Conservation (phyloP, 2,329 filamentous ascomycete species). For the Pseudocercospora cruenta region DNA sequence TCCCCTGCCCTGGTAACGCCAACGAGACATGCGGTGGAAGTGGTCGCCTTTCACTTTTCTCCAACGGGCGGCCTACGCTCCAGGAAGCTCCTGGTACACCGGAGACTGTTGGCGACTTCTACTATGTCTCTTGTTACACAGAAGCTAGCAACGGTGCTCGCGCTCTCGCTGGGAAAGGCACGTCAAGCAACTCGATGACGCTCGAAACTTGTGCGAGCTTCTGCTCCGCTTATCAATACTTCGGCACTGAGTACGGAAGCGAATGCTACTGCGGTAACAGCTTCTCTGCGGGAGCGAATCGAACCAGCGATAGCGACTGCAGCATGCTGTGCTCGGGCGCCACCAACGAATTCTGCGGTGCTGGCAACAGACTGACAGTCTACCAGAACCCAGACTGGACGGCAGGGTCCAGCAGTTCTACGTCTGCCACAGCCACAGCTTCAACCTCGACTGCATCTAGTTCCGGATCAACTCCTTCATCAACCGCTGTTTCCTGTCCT, state of each 20-base stretch:
- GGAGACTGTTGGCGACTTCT: constrained; percentile 33
- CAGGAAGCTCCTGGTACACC: constrained; percentile 32
- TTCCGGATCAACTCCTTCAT: constrained; percentile 19
- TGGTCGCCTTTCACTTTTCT: constrained; percentile 40
- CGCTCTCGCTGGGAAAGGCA: constrained; percentile 33
- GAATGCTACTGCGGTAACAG: constrained; percentile 29
- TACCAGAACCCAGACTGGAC: constrained; percentile 15
- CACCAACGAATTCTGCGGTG: constrained; percentile 37
- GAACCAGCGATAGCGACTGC: constrained; percentile 12
- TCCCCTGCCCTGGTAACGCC: constrained; percentile 38
- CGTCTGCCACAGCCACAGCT: constrained; percentile 17
- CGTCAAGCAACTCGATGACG: constrained; percentile 41
- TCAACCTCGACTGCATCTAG: constrained; percentile 18
- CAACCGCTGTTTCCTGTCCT: constrained; percentile 33
- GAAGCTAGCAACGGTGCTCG: constrained; percentile 32
- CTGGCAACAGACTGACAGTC: constrained; percentile 31
- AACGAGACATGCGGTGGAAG: constrained; percentile 37
- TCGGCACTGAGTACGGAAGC: constrained; percentile 42
- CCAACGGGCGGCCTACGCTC: constrained; percentile 30
- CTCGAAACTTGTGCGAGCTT: constrained; percentile 45
- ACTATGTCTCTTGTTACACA: constrained; percentile 38
- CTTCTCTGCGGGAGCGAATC: constrained; percentile 11
- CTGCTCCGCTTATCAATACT: constrained; percentile 35
- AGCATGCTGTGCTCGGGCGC: constrained; percentile 33
- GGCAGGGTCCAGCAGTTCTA: background rate